Percentiles rank a stretch among this genome's conserved stretches.
phyloP scores from a whole-genome alignment of 2,329 filamentous ascomycete genomes.

The Sclerotinia minor region DNA sequence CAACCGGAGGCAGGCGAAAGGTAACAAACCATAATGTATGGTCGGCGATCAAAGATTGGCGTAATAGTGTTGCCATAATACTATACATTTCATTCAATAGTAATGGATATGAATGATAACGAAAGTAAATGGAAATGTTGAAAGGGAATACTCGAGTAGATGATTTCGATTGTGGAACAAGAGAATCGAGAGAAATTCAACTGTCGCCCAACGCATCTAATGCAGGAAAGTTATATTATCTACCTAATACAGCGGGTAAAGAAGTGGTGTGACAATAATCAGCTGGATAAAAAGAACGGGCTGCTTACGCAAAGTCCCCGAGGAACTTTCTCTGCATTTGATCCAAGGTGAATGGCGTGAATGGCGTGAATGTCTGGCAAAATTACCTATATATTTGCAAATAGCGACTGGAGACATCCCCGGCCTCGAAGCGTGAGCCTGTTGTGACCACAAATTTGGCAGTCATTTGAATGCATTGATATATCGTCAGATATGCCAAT shows the following conservation, averaged over 20 bases:
- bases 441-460: not conserved
- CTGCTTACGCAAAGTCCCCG: slow-evolving; percentile 15
- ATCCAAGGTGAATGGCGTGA: not conserved
- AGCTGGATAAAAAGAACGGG: not conserved
- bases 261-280: not conserved
- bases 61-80: slow-evolving; percentile 5
- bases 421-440: not conserved
- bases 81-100: not conserved
- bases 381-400: not conserved
- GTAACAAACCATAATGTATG: slow-evolving; percentile 14
- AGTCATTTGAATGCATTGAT: slow-evolving; percentile 5
- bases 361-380: slow-evolving; percentile 10
- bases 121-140: slow-evolving; percentile 2
- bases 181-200: not conserved
- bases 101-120: not conserved
- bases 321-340: slow-evolving; percentile 15
- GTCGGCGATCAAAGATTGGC: slow-evolving; percentile 24
- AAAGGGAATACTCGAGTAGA: not conserved
- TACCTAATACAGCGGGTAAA: slow-evolving; percentile 2
- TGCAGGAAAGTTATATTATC: slow-evolving; percentile 12
- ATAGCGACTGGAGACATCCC: not conserved
- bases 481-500: slow-evolving; percentile 4
- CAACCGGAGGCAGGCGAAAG: slow-evolving; percentile 15
- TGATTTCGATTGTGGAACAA: not conserved
- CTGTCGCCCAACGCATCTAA: not conserved